These are phyloP conservation scores for Sclerotinia subarctica DNA, from an alignment of 2,329 filamentous ascomycete genomes.

Conservation along the genomic window DNA sequence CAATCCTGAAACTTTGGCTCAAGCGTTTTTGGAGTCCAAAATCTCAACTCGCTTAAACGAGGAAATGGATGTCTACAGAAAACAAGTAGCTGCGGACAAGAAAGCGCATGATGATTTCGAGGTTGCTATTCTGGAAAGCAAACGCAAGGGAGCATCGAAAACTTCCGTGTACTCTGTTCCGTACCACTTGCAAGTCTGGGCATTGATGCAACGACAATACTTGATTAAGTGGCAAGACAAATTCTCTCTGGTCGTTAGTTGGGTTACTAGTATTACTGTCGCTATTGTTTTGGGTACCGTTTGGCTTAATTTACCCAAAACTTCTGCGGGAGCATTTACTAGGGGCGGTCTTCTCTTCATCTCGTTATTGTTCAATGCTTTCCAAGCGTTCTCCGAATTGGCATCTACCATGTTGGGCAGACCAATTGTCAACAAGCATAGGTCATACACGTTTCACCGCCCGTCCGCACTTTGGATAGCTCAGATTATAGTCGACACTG, in stretches of 20 bases:
- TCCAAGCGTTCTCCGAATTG: constrained; percentile 78
- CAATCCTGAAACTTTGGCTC: constrained; percentile 61
- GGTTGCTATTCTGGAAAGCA: constrained; percentile 71
- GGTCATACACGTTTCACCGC: constrained; percentile 77
- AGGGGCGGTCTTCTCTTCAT: constrained; percentile 81
- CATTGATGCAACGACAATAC: constrained; percentile 79
- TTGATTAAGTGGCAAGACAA: constrained; percentile 83
- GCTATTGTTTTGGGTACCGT: constrained; percentile 78
- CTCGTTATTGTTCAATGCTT: constrained; percentile 79
- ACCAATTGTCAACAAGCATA: constrained; percentile 78
- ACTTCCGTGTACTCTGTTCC: constrained; percentile 80
- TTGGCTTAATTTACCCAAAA: constrained; percentile 66
- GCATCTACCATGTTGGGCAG: constrained; percentile 72
- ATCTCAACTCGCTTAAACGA: constrained; percentile 54
- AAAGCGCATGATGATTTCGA: constrained; percentile 73
- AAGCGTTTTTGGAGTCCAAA: constrained; percentile 66
- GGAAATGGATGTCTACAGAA: constrained; percentile 69
- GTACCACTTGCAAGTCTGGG: constrained; percentile 79
- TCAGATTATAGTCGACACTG: constrained; percentile 74
- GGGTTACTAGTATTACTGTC: constrained; percentile 67
- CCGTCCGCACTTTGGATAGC: constrained; percentile 81
- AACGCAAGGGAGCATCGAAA: constrained; percentile 67
- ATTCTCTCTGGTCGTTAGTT: constrained; percentile 71
- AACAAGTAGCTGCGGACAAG: constrained; percentile 60
- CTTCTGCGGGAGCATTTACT: constrained; percentile 68